Evolutionary conservation across 2,329 filamentous ascomycete species (phyloP).

Genomic region (Talaromyces funiculosus): DNA sequence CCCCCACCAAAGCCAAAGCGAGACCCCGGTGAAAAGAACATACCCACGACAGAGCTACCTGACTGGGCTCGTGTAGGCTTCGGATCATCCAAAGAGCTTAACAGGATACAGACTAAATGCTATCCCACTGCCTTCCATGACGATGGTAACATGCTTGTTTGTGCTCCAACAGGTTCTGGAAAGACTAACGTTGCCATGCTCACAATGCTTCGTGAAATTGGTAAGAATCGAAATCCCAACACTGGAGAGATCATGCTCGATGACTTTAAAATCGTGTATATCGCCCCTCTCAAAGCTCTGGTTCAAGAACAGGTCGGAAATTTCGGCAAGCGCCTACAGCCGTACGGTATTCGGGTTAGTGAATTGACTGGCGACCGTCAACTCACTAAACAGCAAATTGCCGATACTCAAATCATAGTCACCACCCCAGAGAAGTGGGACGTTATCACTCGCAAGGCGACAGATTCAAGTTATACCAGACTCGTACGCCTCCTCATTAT

Average conservation of each 20-base stretch:
- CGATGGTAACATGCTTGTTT: conserved; percentile 96
- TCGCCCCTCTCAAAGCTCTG: conserved; percentile 89
- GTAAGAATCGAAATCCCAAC: conserved; percentile 81
- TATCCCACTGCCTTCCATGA: conserved; percentile 85
- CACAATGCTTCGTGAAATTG: conserved; percentile 90
- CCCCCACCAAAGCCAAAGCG: conserved; percentile 83
- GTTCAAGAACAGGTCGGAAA: conserved; percentile 98
- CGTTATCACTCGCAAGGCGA: conserved; percentile 96
- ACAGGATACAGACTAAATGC: conserved; percentile 92
- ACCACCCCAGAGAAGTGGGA: conserved; percentile 99
- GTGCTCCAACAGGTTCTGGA: conserved; percentile 91
- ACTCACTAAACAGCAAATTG: conserved; percentile 96
- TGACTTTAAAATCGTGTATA: conserved; percentile 97
- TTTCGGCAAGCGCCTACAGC: conserved; percentile 83
- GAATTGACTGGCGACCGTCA: conserved; percentile 96
- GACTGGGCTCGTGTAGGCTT: conserved; percentile 89
- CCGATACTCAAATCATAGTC: conserved; percentile 95
- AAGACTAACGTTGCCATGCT: conserved; percentile 99
- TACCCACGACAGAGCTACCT: conserved; percentile 81
- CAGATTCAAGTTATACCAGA: conserved; percentile 93
- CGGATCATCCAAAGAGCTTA: conserved; percentile 77
- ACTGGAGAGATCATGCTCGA: conserved; percentile 95
- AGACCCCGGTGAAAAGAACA: conserved; percentile 71
- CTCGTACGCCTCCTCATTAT: conserved; percentile 95
- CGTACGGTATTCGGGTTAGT: conserved; percentile 87